phyloP scores from a whole-genome alignment of 495 filamentous ascomycete species.

The Tuber melanosporum region DNA sequence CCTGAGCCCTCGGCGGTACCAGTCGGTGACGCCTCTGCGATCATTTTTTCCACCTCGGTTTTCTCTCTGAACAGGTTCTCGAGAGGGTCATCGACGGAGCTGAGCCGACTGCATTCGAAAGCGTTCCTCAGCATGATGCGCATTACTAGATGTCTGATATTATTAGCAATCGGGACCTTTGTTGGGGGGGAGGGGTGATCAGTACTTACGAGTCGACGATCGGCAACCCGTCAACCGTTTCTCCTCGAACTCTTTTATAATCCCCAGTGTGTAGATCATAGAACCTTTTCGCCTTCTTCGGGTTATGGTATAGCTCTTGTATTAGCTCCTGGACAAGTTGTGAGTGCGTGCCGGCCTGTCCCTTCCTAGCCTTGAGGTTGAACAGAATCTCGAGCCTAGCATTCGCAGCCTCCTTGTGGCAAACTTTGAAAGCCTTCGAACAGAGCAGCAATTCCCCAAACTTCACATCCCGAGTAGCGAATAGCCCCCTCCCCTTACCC shows the following conservation, averaged over 20 bases:
- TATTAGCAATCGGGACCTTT: constrained; percentile 1
- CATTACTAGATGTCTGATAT: constrained; percentile 4
- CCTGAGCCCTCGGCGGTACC: constrained; percentile 3
- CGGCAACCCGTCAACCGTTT: constrained; percentile 10
- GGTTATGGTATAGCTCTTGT: constrained; percentile 15
- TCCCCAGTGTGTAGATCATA: constrained; percentile 8
- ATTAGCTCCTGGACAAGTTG: constrained; percentile 4
- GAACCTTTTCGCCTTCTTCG: constrained; percentile 8
- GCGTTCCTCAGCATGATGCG: constrained; percentile 8
- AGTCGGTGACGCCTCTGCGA: neutral
- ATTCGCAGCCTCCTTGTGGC: neutral
- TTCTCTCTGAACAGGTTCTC: neutral
- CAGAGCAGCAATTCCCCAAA: constrained; percentile 26
- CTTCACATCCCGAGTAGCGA: constrained; percentile 21
- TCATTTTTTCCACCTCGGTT: neutral
- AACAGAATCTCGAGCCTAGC: neutral
- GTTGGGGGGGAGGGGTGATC: neutral
- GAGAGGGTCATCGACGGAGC: neutral
- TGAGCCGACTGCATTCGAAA: constrained; percentile 4
- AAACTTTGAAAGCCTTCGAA: constrained; percentile 19
- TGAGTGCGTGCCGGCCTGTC: neutral
- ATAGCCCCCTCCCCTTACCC: constrained; percentile 18
- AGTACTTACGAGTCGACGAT: constrained; percentile 21
- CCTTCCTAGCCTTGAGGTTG: neutral
- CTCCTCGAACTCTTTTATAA: constrained; percentile 11